These are phyloP conservation scores for Umbilicus rupestris DNA, from an alignment of 164 flowering plant genomes.

Conservation along the genomic window DNA sequence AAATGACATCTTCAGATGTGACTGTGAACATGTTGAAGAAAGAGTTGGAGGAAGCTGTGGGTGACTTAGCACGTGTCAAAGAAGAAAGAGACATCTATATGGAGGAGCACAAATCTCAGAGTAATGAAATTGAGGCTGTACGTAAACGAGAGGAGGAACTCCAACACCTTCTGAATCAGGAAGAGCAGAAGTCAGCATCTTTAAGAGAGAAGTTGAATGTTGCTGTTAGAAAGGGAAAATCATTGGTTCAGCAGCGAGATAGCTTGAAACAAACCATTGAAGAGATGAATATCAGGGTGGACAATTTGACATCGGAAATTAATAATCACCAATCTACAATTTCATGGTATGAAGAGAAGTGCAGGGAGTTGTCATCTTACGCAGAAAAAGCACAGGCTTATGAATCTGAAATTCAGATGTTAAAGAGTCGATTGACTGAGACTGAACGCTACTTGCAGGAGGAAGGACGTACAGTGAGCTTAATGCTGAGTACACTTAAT, in stretches of 20 bases:
- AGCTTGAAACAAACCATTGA: slow-evolving; percentile 66
- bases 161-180: slow-evolving; percentile 53
- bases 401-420: slow-evolving; percentile 40
- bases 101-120: slow-evolving; percentile 40
- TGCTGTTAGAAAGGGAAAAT: slow-evolving; percentile 95
- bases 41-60: slow-evolving; percentile 51
- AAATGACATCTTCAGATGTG: background rate
- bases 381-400: slow-evolving; percentile 33
- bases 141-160: slow-evolving; percentile 35
- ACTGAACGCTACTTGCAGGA: slow-evolving; percentile 41
- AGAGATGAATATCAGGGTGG: slow-evolving; percentile 50
- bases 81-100: slow-evolving; percentile 49
- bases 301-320: slow-evolving; percentile 43
- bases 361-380: slow-evolving; percentile 35
- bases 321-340: slow-evolving; percentile 29
- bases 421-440: slow-evolving; percentile 48
- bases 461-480: slow-evolving; percentile 34
- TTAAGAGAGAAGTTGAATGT: slow-evolving; percentile 82
- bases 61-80: slow-evolving; percentile 34
- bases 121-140: slow-evolving; percentile 37
- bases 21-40: slow-evolving; percentile 22
- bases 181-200: slow-evolving; percentile 82
- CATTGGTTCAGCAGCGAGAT: slow-evolving; percentile 87
- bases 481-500: slow-evolving; percentile 30
- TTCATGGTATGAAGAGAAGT: slow-evolving; percentile 41